Evolutionary conservation across 2,329 filamentous ascomycete species (phyloP).

Genomic region (Talaromyces atroroseus): DNA sequence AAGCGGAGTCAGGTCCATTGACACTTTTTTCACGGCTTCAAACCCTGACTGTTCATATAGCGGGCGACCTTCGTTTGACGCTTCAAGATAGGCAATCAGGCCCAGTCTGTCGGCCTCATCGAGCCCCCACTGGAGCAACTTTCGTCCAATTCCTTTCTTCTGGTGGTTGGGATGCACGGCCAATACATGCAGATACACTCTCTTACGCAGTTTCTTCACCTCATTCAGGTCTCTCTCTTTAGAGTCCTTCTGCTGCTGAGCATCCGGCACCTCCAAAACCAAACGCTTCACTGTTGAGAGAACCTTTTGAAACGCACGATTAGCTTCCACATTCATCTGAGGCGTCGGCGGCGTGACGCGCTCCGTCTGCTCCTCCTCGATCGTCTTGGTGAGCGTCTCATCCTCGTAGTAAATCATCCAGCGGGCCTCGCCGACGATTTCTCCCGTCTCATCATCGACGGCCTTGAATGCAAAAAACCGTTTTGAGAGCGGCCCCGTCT

Average conservation of each 20-base stretch:
- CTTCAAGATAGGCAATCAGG: slow-evolving; percentile 35
- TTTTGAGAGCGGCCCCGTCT: neutral
- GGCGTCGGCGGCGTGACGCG: neutral
- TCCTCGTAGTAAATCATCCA: slow-evolving; percentile 12
- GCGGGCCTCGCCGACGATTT: slow-evolving; percentile 6
- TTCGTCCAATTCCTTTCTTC: slow-evolving; percentile 29
- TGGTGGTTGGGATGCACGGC: slow-evolving; percentile 26
- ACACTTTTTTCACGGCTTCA: slow-evolving; percentile 1
- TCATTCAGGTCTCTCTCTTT: neutral
- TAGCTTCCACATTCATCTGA: slow-evolving; percentile 3
- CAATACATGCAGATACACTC: slow-evolving; percentile 7
- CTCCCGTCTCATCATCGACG: slow-evolving; percentile 8
- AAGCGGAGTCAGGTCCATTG: slow-evolving; percentile 5
- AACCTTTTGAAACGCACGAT: neutral
- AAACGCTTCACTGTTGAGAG: neutral
- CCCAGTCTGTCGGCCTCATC: slow-evolving; percentile 28
- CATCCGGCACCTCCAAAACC: neutral
- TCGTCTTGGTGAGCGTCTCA: slow-evolving; percentile 7
- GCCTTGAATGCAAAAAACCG: slow-evolving; percentile 8
- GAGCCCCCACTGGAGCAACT: slow-evolving; percentile 31
- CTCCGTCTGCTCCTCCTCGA: slow-evolving; percentile 5
- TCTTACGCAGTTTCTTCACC: slow-evolving; percentile 5
- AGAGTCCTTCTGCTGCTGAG: neutral
- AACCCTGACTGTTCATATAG: slow-evolving; percentile 30
- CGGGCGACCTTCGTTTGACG: slow-evolving; percentile 29